These are phyloP conservation scores for Triticum urartu DNA, from an alignment of 176 grass and related monocot species.

Conservation along the genomic window DNA sequence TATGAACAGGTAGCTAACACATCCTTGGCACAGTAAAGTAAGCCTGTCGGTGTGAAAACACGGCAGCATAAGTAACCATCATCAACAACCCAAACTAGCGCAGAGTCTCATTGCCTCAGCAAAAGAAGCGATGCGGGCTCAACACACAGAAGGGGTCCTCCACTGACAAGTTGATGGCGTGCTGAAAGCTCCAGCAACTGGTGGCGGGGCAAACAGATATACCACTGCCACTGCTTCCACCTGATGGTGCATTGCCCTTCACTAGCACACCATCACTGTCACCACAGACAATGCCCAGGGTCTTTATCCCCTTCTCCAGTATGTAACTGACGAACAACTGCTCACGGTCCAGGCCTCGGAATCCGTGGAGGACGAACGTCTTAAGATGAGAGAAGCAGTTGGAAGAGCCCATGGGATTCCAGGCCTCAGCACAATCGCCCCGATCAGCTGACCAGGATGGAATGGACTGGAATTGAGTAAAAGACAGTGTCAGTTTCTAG, in stretches of 20 bases:
- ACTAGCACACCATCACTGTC: neutral
- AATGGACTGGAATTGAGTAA: conserved; percentile 5
- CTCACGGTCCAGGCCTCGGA: neutral
- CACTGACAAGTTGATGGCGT: neutral
- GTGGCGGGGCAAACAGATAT: neutral
- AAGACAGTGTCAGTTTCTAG: neutral
- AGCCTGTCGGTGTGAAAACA: neutral
- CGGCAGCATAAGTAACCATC: neutral
- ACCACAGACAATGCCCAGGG: neutral
- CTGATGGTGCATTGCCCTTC: neutral
- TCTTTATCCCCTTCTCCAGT: neutral
- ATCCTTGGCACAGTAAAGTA: neutral
- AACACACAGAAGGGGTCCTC: neutral
- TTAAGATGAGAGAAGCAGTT: conserved; percentile 39
- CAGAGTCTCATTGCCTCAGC: neutral
- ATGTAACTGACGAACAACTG: neutral
- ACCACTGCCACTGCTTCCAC: neutral
- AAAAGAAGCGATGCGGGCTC: neutral
- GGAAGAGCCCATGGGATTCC: neutral
- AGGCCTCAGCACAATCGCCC: neutral
- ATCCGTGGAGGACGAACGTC: conserved; percentile 15
- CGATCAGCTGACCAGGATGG: neutral
- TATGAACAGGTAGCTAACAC: neutral
- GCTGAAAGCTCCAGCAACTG: conserved; percentile 10
- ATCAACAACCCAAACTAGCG: neutral